Conservation (phyloP, 2,329 filamentous ascomycete species). For the Colletotrichum sp. region DNA sequence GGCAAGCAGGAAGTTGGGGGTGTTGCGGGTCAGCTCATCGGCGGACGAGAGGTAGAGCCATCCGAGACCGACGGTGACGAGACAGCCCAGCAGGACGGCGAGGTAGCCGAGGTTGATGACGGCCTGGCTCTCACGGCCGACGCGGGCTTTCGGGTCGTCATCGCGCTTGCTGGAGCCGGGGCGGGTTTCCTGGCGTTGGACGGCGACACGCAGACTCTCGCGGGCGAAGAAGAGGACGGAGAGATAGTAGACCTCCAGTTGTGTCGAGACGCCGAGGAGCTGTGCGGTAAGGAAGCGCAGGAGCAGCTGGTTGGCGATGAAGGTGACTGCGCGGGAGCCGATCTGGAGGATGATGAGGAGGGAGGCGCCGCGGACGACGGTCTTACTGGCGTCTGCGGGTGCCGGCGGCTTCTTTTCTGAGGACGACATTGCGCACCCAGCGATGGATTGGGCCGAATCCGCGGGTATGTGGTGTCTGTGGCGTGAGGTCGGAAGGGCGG, state of each 20-base stretch:
- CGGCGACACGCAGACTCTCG: constrained; percentile 88
- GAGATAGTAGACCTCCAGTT: constrained; percentile 91
- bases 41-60: constrained; percentile 68
- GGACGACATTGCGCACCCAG: not conserved
- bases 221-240: constrained; percentile 94
- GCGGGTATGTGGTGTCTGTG: not conserved
- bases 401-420: not conserved
- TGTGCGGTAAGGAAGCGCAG: constrained; percentile 87
- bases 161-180: constrained; percentile 23
- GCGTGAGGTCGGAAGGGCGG: not conserved
- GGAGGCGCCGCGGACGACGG: constrained; percentile 73
- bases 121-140: constrained; percentile 64
- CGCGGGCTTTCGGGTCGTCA: constrained; percentile 27
- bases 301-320: constrained; percentile 89
- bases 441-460: not conserved
- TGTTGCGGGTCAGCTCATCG: constrained; percentile 51
- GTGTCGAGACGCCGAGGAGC: constrained; percentile 83
- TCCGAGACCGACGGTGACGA: constrained; percentile 69
- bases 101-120: constrained; percentile 90
- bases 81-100: constrained; percentile 70
- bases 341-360: constrained; percentile 90
- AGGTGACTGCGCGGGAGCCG: constrained; percentile 85
- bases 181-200: constrained; percentile 70
- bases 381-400: constrained; percentile 7
- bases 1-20: constrained; percentile 65